Evolutionary conservation across 2,329 filamentous ascomycete genomes (phyloP).

Genomic region (Magnaporthales sp.): DNA sequence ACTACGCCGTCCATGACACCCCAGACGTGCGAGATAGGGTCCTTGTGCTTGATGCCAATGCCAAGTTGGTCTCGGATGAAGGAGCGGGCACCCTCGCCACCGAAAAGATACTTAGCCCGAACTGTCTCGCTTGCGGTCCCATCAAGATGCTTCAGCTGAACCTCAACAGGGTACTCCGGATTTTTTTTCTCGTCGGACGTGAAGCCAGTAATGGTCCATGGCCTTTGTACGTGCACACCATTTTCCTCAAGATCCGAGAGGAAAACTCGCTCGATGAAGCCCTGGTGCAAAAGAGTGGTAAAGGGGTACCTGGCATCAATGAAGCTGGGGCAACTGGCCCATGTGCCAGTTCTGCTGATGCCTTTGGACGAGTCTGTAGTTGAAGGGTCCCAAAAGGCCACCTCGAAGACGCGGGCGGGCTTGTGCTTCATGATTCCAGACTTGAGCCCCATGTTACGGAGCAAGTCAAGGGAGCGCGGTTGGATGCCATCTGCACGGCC

Average conservation of each 20-base stretch:
- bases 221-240: slow-evolving; percentile 50
- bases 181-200: slow-evolving; percentile 45
- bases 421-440: slow-evolving; percentile 79
- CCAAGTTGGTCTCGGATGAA: slow-evolving; percentile 55
- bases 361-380: slow-evolving; percentile 35
- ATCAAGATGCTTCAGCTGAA: slow-evolving; percentile 69
- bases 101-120: slow-evolving; percentile 61
- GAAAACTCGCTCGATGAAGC: slow-evolving; percentile 61
- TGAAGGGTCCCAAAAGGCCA: slow-evolving; percentile 63
- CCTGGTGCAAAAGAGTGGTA: slow-evolving; percentile 63
- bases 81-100: slow-evolving; percentile 63
- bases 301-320: slow-evolving; percentile 65
- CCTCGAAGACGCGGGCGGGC: slow-evolving; percentile 77
- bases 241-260: slow-evolving; percentile 57
- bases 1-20: slow-evolving; percentile 69
- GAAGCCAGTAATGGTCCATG: slow-evolving; percentile 57
- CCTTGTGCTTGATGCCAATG: slow-evolving; percentile 63
- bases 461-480: slow-evolving; percentile 76
- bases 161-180: slow-evolving; percentile 68
- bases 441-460: slow-evolving; percentile 86
- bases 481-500: slow-evolving; percentile 89
- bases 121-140: slow-evolving; percentile 59
- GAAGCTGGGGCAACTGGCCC: slow-evolving; percentile 84
- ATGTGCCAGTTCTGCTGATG: slow-evolving; percentile 60
- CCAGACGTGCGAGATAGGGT: slow-evolving; percentile 65